These are phyloP conservation scores for Ligustrum vulgare DNA, from an alignment of 257 asterid genomes.

Conservation along the genomic window DNA sequence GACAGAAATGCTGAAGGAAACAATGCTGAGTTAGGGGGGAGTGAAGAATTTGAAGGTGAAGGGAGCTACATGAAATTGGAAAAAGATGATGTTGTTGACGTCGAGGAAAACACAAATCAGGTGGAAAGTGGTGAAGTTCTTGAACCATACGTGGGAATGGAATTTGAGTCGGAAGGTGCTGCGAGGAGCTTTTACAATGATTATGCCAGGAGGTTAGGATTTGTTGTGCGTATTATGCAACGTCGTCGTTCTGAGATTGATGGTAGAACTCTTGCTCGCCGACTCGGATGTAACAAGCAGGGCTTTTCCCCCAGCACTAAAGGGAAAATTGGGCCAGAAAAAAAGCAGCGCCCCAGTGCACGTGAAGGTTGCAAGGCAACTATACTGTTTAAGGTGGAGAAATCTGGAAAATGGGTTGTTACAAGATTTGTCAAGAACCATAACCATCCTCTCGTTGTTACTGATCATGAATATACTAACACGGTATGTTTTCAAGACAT, in stretches of 20 bases:
- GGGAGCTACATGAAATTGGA: slow-evolving; percentile 36
- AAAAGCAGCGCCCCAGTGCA: slow-evolving; percentile 47
- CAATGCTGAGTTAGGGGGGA: slow-evolving; percentile 31
- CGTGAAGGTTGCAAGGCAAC: slow-evolving; percentile 71
- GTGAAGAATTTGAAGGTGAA: slow-evolving; percentile 26
- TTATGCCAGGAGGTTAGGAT: slow-evolving; percentile 54
- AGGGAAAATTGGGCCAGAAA: slow-evolving; percentile 42
- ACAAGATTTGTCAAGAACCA: slow-evolving; percentile 64
- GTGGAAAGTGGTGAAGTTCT: slow-evolving; percentile 32
- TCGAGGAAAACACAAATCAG: slow-evolving; percentile 20
- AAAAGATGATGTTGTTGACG: slow-evolving; percentile 31
- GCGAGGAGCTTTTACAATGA: slow-evolving; percentile 52
- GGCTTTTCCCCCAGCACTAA: slow-evolving; percentile 45
- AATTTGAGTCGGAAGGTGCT: slow-evolving; percentile 56
- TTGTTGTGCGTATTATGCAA: slow-evolving; percentile 61
- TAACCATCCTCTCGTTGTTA: slow-evolving; percentile 52
- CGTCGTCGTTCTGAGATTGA: slow-evolving; percentile 61
- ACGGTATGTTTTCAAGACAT: slow-evolving; percentile 34
- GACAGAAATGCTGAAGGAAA: slow-evolving; percentile 29
- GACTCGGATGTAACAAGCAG: slow-evolving; percentile 67
- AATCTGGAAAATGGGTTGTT: slow-evolving; percentile 60
- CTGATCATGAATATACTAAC: slow-evolving; percentile 24
- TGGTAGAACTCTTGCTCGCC: slow-evolving; percentile 60
- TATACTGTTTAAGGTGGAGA: slow-evolving; percentile 52
- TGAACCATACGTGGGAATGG: slow-evolving; percentile 64